Base-by-base conservation (phyloP, 2,329 filamentous ascomycete species). In the Colletotrichum abscissum region DNA sequence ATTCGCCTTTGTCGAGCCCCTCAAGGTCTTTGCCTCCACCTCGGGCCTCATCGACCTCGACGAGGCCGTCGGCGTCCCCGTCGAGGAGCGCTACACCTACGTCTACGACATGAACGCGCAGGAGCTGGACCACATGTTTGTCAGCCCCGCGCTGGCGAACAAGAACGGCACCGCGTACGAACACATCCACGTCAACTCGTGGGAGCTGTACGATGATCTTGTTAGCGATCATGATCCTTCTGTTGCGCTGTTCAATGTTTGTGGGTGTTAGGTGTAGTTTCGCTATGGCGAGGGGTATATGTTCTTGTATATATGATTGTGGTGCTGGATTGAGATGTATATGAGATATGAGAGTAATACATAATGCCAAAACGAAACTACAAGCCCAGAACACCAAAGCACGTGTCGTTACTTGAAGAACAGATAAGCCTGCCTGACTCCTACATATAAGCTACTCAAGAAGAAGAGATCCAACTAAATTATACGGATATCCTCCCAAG, bases 131-230 rank as follows among this genome's bases (percentile, higher is more conserved):
- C 92, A 94, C 82, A 90, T 93, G 82, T 93, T 88, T 76, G 87
- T 93, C 69, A 92, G 90, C 78, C 84, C 86, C 30, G 84, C 84
- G 63, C 78, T 92, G 72, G 83, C 82, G 30, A 79, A 79, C 33
- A 78, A 80, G 4, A 79, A 79, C 46, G 52, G 54, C 14, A 81
- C 86, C 19, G 81, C 84, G 77, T 90, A 90, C 76, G 90, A 94
- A 85, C 92, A 94, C 81, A 78, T 94, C 30, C 92, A 94, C 82
- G 84, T 94, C 64, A 94, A 93, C 80, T 91, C 91, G 3, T 94
- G 92, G 92, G 86, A 89, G 63, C 82, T 84, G 35, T 86, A 81
- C 72, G 86, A 84, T 35, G 88, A 88, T 66, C 85, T 89, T 80
- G 87, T 89, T 26, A 92, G 88, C 64, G 92, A 94, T 79, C 92